Evolutionary conservation across 768 basidiomycete genomes (phyloP), one percentile per base, ranked within the genome.

Genomic region (Glaciozyma antarctica): DNA sequence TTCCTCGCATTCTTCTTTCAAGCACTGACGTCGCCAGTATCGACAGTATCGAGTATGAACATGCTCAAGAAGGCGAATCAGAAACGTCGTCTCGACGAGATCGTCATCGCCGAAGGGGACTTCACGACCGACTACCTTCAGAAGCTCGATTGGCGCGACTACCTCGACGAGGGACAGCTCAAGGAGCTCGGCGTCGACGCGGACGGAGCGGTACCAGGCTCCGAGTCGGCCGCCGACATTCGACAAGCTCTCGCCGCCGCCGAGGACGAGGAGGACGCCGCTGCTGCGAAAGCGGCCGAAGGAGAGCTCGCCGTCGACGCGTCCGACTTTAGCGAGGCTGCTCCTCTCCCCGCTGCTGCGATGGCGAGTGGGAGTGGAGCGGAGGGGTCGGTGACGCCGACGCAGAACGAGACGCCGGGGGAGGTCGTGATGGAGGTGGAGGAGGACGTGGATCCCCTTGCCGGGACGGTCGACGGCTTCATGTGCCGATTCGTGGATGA

Each of bases 31-130:
- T 10, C 64, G 82, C 88, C 76, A 93, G 93, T 0, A 90, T 98
- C 41, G 93, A 98, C 77, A 93, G 97, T n/a, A n/a, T n/a, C n/a
- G n/a, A n/a, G n/a, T n/a, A n/a, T n/a, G 77, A 90, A 91, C 59
- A 88, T 98, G 84, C 82, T 98, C 41, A 86, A 86, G 67, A 95
- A 94, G 76, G 93, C 93, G n/a, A 93, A 98, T 72, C 93, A 98
- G 78, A 98, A 98, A 77, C 86, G 92, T 58, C 84, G 87, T 13
- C 79, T 98, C 63, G 90, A 95, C 75, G 86, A 84, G 65, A 80
- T 95, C 58, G 90, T 97, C 71, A 95, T 97, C 63, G 90, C 92
- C 75, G 85, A 85, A 73, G 93, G 93, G 54, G 89, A 88, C 75
- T 97, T 97, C 63, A 78, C 77, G 24, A 78, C 78, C 15, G 78